A percentile compares a stretch with the other conserved stretches of the same genome.
These are phyloP conservation scores for Nitzschia sp. DNA, from an alignment of 108 stramenopile genomes.

Conservation along the genomic window DNA sequence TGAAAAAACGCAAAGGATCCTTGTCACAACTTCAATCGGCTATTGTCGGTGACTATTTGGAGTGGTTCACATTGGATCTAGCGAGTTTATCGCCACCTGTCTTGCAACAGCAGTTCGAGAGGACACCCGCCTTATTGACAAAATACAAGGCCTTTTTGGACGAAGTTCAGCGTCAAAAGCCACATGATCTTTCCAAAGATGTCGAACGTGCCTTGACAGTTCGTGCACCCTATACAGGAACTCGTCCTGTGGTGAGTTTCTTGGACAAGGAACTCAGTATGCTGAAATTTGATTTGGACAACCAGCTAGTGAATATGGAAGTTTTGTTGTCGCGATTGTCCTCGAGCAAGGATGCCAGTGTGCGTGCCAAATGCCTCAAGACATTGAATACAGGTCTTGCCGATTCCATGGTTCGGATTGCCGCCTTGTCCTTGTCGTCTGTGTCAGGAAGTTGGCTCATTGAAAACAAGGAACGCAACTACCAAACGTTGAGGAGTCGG, in stretches of 20 bases:
- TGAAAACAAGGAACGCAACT: conserved; percentile 51
- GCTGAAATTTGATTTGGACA: conserved; percentile 39
- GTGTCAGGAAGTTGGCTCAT: conserved; percentile 47
- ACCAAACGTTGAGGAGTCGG: conserved; percentile 31
- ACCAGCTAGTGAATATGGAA: conserved; percentile 44
- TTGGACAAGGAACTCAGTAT: conserved; percentile 48
- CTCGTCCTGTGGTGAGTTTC: conserved; percentile 36
- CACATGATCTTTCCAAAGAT: conserved; percentile 46
- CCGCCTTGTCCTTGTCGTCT: conserved; percentile 32
- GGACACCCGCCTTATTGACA: conserved; percentile 11
- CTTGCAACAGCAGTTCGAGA: conserved; percentile 20
- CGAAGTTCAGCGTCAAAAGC: conserved; percentile 36
- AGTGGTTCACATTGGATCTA: conserved; percentile 49
- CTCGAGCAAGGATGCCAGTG: conserved; percentile 39
- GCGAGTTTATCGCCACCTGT: conserved; percentile 23
- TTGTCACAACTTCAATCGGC: conserved; percentile 33
- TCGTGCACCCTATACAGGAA: conserved; percentile 39
- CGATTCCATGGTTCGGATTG: conserved; percentile 32
- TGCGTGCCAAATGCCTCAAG: conserved; percentile 39
- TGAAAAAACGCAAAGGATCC: conserved; percentile 46
- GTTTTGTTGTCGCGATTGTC: conserved; percentile 38
- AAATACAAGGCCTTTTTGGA: conserved; percentile 41
- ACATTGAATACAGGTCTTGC: conserved; percentile 39
- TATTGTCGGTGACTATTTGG: conserved; percentile 37
- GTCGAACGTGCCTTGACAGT: conserved; percentile 50